phyloP scores from a whole-genome alignment of 768 basidiomycete genomes.

The Rhodotorula graminis region DNA sequence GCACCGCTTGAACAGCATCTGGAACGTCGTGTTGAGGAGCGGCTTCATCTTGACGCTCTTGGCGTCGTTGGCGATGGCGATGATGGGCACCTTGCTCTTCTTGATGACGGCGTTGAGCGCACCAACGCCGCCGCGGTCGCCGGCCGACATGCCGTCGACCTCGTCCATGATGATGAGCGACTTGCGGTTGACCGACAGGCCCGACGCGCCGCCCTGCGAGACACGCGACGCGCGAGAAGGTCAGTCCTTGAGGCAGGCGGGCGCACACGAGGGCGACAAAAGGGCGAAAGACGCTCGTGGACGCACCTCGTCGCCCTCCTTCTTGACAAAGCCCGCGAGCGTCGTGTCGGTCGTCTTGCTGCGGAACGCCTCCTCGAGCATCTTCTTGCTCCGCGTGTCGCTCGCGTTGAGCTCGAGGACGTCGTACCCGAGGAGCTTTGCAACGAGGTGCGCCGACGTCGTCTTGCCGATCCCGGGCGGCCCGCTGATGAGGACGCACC shows the following conservation, averaged over 20 bases:
- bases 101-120: conserved; percentile 86
- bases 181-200: conserved; percentile 68
- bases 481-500: conserved; percentile 84
- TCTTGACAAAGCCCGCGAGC: conserved; percentile 72
- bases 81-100: conserved; percentile 92
- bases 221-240: no score
- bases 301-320: conserved; percentile 1
- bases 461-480: conserved; percentile 98
- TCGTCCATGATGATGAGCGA: conserved; percentile 98
- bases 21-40: conserved; percentile 61
- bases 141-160: conserved; percentile 97
- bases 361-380: conserved; percentile 59
- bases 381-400: conserved; percentile 90
- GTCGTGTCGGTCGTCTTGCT: conserved; percentile 83
- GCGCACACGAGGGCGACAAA: conserved; percentile 43
- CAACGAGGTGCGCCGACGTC: conserved; percentile 86
- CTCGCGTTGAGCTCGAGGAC: conserved; percentile 96
- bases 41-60: conserved; percentile 88
- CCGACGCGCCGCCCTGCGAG: conserved; percentile 58
- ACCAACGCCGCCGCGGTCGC: conserved; percentile 93
- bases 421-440: conserved; percentile 81
- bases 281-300: background rate
- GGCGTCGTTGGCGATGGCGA: conserved; percentile 92
- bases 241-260: no score
- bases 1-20: conserved; percentile 58